These are phyloP conservation scores for Phytophthora pisi DNA, from an alignment of 352 stramenopile genomes.

Conservation along the genomic window DNA sequence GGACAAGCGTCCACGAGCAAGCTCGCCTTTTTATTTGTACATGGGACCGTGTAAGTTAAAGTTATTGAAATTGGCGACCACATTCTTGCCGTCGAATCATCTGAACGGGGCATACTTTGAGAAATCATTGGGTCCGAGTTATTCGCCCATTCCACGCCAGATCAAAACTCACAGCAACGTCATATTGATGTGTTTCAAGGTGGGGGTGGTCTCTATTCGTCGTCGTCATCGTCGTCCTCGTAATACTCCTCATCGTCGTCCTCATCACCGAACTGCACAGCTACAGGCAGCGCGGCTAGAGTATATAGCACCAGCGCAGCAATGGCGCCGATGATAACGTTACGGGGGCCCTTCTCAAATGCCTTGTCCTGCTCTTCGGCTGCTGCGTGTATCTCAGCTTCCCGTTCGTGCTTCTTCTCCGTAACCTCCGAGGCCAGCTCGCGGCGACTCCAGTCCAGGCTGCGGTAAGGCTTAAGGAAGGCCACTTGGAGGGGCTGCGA, in stretches of 20 bases:
- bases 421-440: constrained; percentile 62
- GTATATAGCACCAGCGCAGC: constrained; percentile 75
- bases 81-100: constrained; percentile 10
- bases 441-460: constrained; percentile 84
- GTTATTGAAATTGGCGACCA: constrained; percentile 38
- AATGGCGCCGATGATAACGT: constrained; percentile 81
- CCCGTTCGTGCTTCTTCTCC: constrained; percentile 51
- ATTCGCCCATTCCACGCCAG: neutral
- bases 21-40: constrained; percentile 49
- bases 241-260: constrained; percentile 48
- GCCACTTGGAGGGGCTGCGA: constrained; percentile 55
- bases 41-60: constrained; percentile 50
- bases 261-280: constrained; percentile 55
- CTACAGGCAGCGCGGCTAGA: constrained; percentile 64
- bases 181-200: neutral
- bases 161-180: constrained; percentile 2
- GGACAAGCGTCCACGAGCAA: constrained; percentile 20
- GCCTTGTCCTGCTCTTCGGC: constrained; percentile 35
- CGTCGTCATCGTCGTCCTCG: constrained; percentile 50
- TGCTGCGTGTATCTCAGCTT: constrained; percentile 23
- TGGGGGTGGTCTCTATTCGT: constrained; percentile 30
- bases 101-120: neutral
- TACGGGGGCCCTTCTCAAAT: constrained; percentile 81
- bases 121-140: neutral
- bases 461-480: constrained; percentile 83